phyloP scores from a whole-genome alignment of 768 basidiomycete genomes.

The Mycena vulgaris region DNA sequence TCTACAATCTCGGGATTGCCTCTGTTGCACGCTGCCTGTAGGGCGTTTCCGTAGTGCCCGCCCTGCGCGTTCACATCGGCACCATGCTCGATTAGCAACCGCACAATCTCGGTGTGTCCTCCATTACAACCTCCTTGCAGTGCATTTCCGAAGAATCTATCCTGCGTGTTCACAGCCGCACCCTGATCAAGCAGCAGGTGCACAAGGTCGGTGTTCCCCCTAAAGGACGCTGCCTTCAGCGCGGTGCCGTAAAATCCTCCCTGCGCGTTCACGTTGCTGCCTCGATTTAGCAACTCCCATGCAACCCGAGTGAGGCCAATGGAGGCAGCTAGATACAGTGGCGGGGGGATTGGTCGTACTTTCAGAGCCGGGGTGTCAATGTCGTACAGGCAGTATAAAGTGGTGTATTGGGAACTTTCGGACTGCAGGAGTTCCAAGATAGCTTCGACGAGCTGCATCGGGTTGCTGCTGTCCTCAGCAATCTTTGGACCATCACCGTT shows the following conservation, averaged over 20 bases:
- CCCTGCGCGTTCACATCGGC: background rate
- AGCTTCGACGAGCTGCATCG: background rate
- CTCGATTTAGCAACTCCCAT: background rate
- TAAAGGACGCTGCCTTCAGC: background rate
- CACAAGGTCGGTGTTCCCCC: background rate
- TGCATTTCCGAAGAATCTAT: background rate
- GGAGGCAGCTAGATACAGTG: background rate
- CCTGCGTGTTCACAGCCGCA: background rate
- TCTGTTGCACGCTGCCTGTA: background rate
- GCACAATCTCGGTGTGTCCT: conserved; percentile 36
- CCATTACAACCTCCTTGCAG: conserved; percentile 34
- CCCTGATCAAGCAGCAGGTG: background rate
- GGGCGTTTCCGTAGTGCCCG: background rate
- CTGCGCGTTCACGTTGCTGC: too few relatives aligned
- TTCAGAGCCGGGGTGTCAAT: background rate
- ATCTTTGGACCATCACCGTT: background rate
- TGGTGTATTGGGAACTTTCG: background rate
- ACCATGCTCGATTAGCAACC: background rate
- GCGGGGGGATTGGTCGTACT: background rate
- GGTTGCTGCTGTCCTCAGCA: background rate
- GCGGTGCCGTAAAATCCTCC: too few relatives aligned
- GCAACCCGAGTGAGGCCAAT: background rate
- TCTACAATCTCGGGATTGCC: background rate
- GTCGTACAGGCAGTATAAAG: background rate
- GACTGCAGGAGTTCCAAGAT: background rate